These are phyloP conservation scores for Odontarrhena argentea DNA, from an alignment of 345 rosid genomes.

Conservation along the genomic window DNA sequence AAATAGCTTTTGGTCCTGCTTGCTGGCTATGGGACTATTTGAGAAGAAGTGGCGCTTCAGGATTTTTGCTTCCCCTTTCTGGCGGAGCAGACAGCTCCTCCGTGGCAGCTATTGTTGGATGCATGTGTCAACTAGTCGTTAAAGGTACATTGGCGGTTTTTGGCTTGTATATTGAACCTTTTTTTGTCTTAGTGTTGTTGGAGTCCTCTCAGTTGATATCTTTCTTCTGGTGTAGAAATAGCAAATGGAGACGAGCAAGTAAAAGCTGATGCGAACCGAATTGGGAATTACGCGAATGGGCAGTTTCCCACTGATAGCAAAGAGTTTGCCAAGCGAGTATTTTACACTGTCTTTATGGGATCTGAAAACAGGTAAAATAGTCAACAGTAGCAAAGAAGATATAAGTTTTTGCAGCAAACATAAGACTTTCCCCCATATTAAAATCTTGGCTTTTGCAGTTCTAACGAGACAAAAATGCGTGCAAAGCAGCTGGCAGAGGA, in stretches of 20 bases:
- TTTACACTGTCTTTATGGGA: conserved; percentile 94
- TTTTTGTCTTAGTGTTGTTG: conserved; percentile 5
- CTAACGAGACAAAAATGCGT: conserved; percentile 63
- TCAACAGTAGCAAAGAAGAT: not conserved
- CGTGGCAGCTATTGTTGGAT: conserved; percentile 98
- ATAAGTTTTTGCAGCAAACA: conserved; percentile 2
- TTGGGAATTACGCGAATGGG: conserved; percentile 71
- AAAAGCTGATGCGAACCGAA: conserved; percentile 84
- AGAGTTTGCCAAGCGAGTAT: conserved; percentile 90
- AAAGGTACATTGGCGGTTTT: conserved; percentile 53
- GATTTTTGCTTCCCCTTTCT: conserved; percentile 96
- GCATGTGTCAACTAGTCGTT: conserved; percentile 98
- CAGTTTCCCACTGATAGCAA: conserved; percentile 82
- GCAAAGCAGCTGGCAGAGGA: conserved; percentile 85
- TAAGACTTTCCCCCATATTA: not conserved
- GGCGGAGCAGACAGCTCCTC: conserved; percentile 97
- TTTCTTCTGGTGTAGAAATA: conserved; percentile 57
- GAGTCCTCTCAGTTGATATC: conserved; percentile 16
- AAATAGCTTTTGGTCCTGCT: conserved; percentile 93
- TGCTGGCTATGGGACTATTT: conserved; percentile 99
- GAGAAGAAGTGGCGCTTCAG: conserved; percentile 97
- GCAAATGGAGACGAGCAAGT: conserved; percentile 89
- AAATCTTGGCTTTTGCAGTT: conserved; percentile 50
- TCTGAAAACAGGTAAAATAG: conserved; percentile 82
- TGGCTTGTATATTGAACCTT: not conserved